Percentiles rank a stretch among this genome's conserved stretches.
Conservation (phyloP, 2,329 filamentous ascomycete genomes). For the Cladosporium cucumerinum region DNA sequence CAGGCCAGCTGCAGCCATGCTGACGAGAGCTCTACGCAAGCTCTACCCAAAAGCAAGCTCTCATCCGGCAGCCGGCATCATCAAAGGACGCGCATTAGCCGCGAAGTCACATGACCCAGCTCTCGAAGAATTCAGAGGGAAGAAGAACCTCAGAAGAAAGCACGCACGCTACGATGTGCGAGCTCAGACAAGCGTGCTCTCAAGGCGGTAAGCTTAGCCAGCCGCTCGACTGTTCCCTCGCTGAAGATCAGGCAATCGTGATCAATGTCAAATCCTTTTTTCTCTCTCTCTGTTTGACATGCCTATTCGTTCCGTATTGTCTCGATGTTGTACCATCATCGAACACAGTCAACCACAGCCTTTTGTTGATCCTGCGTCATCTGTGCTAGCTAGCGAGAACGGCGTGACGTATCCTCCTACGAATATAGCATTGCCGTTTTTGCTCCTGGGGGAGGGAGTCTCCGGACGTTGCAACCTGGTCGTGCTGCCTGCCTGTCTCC, state of each 20-base stretch:
- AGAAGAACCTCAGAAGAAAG: background rate
- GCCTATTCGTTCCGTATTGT: background rate
- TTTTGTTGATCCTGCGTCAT: background rate
- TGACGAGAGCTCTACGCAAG: conserved; percentile 7
- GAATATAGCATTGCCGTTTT: background rate
- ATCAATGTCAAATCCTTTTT: background rate
- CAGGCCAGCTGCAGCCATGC: conserved; percentile 12
- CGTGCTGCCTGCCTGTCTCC: background rate
- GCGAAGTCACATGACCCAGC: conserved; percentile 9
- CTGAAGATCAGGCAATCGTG: background rate
- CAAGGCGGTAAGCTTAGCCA: background rate
- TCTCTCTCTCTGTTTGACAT: background rate
- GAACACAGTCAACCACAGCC: background rate
- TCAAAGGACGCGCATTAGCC: background rate
- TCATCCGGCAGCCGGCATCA: background rate
- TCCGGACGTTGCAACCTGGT: background rate
- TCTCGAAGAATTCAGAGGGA: background rate
- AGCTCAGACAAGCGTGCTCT: background rate
- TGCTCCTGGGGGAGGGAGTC: background rate
- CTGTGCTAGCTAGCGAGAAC: background rate
- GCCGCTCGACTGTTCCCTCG: background rate
- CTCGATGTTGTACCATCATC: background rate
- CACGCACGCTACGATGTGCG: background rate
- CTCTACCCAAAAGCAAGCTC: background rate
- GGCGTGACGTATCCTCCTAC: background rate